Evolutionary conservation across 1,284 basidiomycete genomes (phyloP), one percentile per base, ranked within the genome.

Genomic region (Moniliophthora roreri): DNA sequence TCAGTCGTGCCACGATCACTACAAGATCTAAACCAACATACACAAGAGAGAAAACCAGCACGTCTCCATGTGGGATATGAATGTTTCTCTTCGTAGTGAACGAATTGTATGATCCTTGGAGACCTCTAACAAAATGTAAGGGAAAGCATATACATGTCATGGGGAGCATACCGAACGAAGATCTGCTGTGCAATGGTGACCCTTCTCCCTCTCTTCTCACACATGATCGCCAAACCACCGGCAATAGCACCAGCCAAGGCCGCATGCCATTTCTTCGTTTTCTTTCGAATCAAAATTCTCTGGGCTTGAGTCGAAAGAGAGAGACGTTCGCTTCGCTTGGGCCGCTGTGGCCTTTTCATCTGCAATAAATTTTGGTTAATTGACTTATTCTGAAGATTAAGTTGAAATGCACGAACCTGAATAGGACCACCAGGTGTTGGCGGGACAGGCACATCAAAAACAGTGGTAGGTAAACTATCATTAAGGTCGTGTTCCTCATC

Each of bases 101-200:
- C 1, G 84, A 78, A 60, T 93, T 93, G 67, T 89, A 94, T 1
- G 85, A 84, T 1, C 92, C 92, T 64, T 95, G 91, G 18, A 95
- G 69, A 0, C 93, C 93, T 48, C 89, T 91, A 53, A 4, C 24
- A 13, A 54, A 16, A 26, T 26, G 45, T 48, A 39, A 51, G 44
- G 1, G 40, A 45, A 2, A 40, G 28, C 24, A 10, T 16, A 47
- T n/a, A 21, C 37, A 39, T 23, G 9, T 15, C 38, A 28, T 8
- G 5, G 34, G 3, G 28, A 55, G 73, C 82, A 49, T 54, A 87
- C 89, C 91, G 81, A 48, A 95, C 93, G 67, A 95, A 92, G 61
- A 95, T 74, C 75, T 98, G 95, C 63, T 98, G 95, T 0, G 91
- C 91, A 55, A 98, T 90, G 11, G 84, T 81, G 2, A 80, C 75